A percentile compares a stretch with the other conserved stretches of the same genome.
Conservation (phyloP, 768 basidiomycete genomes). For the Amanita subjunquillea region DNA sequence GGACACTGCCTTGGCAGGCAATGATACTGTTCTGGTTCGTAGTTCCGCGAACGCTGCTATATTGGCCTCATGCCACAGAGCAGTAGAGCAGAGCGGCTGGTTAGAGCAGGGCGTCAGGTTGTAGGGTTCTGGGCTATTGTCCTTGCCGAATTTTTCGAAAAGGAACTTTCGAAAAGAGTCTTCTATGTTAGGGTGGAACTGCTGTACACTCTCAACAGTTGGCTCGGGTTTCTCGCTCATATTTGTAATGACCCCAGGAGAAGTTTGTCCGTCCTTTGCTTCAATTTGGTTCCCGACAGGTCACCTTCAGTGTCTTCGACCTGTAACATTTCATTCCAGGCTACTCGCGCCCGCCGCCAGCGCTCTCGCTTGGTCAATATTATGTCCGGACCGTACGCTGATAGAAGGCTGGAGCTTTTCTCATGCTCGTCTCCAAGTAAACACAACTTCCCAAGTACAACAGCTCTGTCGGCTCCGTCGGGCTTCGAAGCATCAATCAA, state of each 20-base stretch:
- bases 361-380: constrained; percentile 34
- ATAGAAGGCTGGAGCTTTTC: too few relatives aligned
- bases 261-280: too few relatives aligned
- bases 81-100: not conserved
- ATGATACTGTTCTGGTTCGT: constrained; percentile 15
- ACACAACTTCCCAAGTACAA: not conserved
- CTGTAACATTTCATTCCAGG: not conserved
- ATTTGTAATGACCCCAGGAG: too few relatives aligned
- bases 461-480: not conserved
- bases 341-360: constrained; percentile 7
- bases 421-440: not conserved
- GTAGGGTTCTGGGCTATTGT: not conserved
- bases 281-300: not conserved
- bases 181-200: too few relatives aligned
- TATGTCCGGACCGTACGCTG: constrained; percentile 11
- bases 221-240: too few relatives aligned
- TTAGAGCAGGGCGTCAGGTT: not conserved
- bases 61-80: constrained; percentile 3
- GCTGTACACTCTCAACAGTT: too few relatives aligned
- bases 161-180: too few relatives aligned
- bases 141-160: not conserved
- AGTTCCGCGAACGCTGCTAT: constrained; percentile 25
- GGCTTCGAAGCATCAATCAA: not conserved
- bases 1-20: not conserved
- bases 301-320: not conserved